These are phyloP conservation scores for Irpex sp. DNA, from an alignment of 1,284 basidiomycete species.

Conservation along the genomic window DNA sequence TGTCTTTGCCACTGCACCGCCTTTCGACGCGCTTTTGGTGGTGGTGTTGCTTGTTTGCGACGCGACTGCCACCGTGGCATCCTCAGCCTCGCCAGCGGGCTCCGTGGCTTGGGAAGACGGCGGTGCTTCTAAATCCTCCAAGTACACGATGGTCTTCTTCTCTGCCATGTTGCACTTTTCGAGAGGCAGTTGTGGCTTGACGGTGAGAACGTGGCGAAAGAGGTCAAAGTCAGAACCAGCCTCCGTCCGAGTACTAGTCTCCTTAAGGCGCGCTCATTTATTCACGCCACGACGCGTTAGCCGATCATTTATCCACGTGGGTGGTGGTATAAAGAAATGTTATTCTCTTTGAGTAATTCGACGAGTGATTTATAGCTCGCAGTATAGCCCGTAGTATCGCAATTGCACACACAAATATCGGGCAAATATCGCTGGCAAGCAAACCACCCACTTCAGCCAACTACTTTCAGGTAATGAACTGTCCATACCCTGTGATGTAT, in stretches of 20 bases:
- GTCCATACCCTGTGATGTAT: background rate
- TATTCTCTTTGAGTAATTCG: too few relatives aligned
- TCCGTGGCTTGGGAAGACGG: constrained; percentile 10
- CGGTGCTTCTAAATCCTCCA: constrained; percentile 50
- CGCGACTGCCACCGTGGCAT: constrained; percentile 7
- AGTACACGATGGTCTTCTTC: constrained; percentile 38
- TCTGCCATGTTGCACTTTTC: background rate
- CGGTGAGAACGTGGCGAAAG: background rate
- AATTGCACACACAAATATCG: too few relatives aligned
- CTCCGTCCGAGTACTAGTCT: background rate
- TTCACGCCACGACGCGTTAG: background rate
- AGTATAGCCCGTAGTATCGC: too few relatives aligned
- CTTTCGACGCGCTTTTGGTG: constrained; percentile 12
- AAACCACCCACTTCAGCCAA: background rate
- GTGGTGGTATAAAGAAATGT: too few relatives aligned
- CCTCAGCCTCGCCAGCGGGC: constrained; percentile 5
- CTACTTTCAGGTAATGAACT: background rate
- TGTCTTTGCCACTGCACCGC: constrained; percentile 25
- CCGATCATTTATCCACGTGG: background rate
- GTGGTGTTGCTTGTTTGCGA: constrained; percentile 3
- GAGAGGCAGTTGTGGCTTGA: background rate
- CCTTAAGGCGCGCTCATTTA: background rate
- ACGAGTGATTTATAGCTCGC: too few relatives aligned
- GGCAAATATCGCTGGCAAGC: background rate
- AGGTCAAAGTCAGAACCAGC: background rate